Evolutionary conservation across 257 asterid genomes (phyloP).

Genomic region (Fraxinus excelsior): DNA sequence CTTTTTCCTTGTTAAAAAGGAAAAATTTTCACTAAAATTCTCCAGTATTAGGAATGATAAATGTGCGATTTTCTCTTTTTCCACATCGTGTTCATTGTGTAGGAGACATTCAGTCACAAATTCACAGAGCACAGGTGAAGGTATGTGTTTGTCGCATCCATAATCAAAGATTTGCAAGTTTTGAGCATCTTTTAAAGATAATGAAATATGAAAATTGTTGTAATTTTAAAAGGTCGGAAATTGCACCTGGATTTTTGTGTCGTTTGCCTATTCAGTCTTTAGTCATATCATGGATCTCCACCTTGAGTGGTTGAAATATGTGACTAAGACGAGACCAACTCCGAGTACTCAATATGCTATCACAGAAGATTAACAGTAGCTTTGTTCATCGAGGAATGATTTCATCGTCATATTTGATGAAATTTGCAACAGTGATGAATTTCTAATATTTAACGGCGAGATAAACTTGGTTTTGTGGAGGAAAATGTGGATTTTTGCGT

Average conservation of each 20-base stretch:
- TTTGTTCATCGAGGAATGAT: neutral
- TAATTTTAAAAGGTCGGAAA: neutral
- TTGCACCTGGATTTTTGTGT: neutral
- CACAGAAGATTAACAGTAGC: neutral
- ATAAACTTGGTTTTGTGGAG: neutral
- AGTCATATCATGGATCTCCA: neutral
- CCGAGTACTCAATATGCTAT: neutral
- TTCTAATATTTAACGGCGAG: constrained; percentile 15
- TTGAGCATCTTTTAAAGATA: neutral
- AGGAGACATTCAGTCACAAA: neutral
- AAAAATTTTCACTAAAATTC: neutral
- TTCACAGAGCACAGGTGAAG: neutral
- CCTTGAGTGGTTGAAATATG: neutral
- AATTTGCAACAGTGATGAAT: neutral
- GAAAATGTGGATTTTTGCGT: constrained; percentile 5
- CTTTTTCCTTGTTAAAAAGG: neutral
- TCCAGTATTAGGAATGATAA: neutral
- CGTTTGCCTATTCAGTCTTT: neutral
- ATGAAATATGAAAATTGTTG: neutral
- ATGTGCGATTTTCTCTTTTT: constrained; percentile 1
- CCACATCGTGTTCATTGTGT: neutral
- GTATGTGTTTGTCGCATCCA: neutral
- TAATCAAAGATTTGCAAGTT: neutral
- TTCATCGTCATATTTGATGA: neutral
- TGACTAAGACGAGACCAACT: neutral